Percentiles rank a stretch among this genome's conserved stretches.
phyloP scores from a whole-genome alignment of 1,284 basidiomycete species.

The Bjerkandera adusta region DNA sequence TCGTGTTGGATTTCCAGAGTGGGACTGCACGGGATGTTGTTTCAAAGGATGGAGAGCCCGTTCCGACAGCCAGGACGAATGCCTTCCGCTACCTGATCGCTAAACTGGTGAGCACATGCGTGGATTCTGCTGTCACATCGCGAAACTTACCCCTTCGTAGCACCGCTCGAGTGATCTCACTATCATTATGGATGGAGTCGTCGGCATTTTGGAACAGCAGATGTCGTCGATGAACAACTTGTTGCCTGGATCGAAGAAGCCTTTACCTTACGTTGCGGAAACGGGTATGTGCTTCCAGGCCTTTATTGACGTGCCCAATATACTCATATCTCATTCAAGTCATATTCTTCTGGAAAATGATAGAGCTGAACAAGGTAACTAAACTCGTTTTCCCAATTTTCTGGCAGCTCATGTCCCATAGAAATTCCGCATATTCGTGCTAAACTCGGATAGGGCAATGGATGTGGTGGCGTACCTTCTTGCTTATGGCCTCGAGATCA shows the following conservation, averaged over 20 bases:
- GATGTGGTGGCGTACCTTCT: constrained; percentile 78
- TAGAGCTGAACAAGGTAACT: constrained; percentile 86
- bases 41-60: constrained; percentile 38
- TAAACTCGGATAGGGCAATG: constrained; percentile 77
- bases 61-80: constrained; percentile 73
- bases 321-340: constrained; percentile 41
- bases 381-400: not conserved
- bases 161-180: constrained; percentile 87
- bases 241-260: constrained; percentile 79
- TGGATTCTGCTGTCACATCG: not conserved
- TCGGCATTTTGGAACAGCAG: constrained; percentile 71
- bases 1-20: constrained; percentile 81
- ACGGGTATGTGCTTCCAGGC: constrained; percentile 58
- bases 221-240: constrained; percentile 72
- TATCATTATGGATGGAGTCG: constrained; percentile 76
- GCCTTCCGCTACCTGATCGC: constrained; percentile 88
- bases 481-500: constrained; percentile 80
- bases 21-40: constrained; percentile 58
- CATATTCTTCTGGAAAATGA: constrained; percentile 86
- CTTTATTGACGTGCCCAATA: not conserved
- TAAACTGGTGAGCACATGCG: constrained; percentile 60
- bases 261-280: constrained; percentile 79
- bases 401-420: constrained; percentile 28
- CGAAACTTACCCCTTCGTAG: constrained; percentile 35
- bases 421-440: constrained; percentile 83